Base-by-base conservation (phyloP, 108 stramenopile genomes). In the Heterococcus sp. region DNA sequence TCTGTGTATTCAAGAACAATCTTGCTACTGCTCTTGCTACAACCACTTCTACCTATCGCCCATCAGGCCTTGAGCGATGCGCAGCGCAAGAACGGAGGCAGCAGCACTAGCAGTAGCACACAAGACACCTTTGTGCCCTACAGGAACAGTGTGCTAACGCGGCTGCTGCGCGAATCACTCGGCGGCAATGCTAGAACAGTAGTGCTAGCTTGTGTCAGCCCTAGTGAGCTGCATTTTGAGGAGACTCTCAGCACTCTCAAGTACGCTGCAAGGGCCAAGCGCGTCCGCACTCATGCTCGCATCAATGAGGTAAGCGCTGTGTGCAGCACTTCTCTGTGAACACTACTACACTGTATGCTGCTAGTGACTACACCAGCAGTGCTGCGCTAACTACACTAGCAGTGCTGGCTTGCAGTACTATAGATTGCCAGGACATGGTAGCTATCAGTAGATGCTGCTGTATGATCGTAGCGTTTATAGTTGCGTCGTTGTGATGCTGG, bases 151-250 rank as follows among this genome's bases (percentile, higher is more conserved):
- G 94, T 94, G 78, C 86, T 99, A 28, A 98, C 97, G n/a, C 88
- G 95, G 33, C 79, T 99, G 31, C 83, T 99, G 68, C 92, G 93
- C 73, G 96, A 97, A 89, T 93, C 94, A 0, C 75, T 99, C 14
- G 98, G 98, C 35, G 98, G 98, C 3, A 97, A 97, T 81, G 92
- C 93, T 71, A 92, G 93, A 70, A 97, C 96, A 74, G 73, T 82
- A n/a, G 73, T 82, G 81, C 81, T 82, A 31, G 91, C 90, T 11
- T 85, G 89, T 65, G 75, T 91, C 78, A 73, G 74, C 34, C 91
- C 91, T 0, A 89, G 89, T 4, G 90, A 89, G 32, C 82, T 87
- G 72, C 89, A 91, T 88, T 88, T 84, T 64, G 76, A 85, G 37
- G 91, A 91, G 85, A 91, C 90, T 0, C 46, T 91, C 32, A 65